phyloP scores from a whole-genome alignment of 352 stramenopile genomes.

The Phytophthora quininea region DNA sequence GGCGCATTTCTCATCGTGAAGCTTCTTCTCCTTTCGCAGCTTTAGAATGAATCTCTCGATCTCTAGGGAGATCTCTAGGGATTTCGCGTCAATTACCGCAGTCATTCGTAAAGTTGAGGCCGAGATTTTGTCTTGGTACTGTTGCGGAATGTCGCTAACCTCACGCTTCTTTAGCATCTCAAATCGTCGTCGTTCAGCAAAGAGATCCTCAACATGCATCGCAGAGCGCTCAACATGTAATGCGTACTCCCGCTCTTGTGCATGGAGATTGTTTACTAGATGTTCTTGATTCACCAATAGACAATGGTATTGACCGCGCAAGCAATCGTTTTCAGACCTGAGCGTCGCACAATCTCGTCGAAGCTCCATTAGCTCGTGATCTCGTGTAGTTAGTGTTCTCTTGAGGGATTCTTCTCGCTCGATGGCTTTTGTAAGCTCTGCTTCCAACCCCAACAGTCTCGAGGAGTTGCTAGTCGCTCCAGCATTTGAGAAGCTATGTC shows the following conservation, averaged over 20 bases:
- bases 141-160: conserved; percentile 8
- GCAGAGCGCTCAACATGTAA: conserved; percentile 12
- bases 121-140: conserved; percentile 14
- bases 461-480: conserved; percentile 11
- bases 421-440: conserved; percentile 7
- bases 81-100: conserved; percentile 45
- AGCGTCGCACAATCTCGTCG: conserved; percentile 3
- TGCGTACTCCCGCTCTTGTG: conserved; percentile 1
- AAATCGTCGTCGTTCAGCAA: conserved; percentile 13
- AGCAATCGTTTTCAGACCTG: conserved; percentile 3
- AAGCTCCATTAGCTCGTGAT: conserved; percentile 5
- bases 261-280: neutral
- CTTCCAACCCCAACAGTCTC: conserved; percentile 6
- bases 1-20: conserved; percentile 5
- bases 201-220: conserved; percentile 29
- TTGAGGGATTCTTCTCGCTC: conserved; percentile 12
- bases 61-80: too few species aligned
- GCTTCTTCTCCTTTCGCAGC: conserved; percentile 12
- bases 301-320: conserved; percentile 9
- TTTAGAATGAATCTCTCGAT: conserved; percentile 40
- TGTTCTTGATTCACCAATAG: conserved; percentile 12
- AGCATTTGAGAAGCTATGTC: conserved; percentile 10
- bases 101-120: conserved; percentile 43
- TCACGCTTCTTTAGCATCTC: conserved; percentile 11
- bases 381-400: conserved; percentile 4